Percentiles rank a stretch among this genome's conserved stretches.
Conservation (phyloP, 352 stramenopile genomes). For the Albugo laibachii region DNA sequence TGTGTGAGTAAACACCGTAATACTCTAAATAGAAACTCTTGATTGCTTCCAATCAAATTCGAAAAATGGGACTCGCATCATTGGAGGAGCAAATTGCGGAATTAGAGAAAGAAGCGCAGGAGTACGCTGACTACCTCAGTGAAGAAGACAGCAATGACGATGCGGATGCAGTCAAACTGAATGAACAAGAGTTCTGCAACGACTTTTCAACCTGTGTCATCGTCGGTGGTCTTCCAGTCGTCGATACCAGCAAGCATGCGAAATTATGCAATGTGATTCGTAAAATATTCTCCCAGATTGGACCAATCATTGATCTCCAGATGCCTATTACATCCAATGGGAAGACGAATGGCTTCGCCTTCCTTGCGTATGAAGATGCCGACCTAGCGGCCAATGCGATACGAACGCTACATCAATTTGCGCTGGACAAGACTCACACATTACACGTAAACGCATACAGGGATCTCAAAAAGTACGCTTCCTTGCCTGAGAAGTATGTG, state of each 20-base stretch:
- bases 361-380: constrained; percentile 67
- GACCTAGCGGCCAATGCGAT: constrained; percentile 54
- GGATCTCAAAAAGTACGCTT: constrained; percentile 65
- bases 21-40: too few species aligned
- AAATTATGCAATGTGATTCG: constrained; percentile 73
- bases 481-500: constrained; percentile 56
- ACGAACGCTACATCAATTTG: constrained; percentile 73
- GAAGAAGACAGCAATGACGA: constrained; percentile 62
- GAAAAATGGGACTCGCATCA: constrained; percentile 31
- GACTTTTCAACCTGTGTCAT: constrained; percentile 69
- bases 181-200: constrained; percentile 54
- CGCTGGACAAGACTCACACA: constrained; percentile 94
- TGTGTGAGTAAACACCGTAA: too few species aligned
- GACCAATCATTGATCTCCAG: constrained; percentile 47
- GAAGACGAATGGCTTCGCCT: constrained; percentile 57
- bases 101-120: constrained; percentile 44
- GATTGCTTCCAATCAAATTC: too few species aligned
- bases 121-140: constrained; percentile 64
- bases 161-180: constrained; percentile 31
- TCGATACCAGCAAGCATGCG: constrained; percentile 55
- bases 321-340: constrained; percentile 44
- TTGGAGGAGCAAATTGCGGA: constrained; percentile 62
- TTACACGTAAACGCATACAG: constrained; percentile 87
- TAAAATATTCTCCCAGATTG: constrained; percentile 76
- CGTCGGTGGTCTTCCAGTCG: constrained; percentile 51